A percentile compares a stretch with the other conserved stretches of the same genome.
These are phyloP conservation scores for Sporothrix sp. DNA, from an alignment of 2,329 filamentous ascomycete genomes.

Conservation along the genomic window DNA sequence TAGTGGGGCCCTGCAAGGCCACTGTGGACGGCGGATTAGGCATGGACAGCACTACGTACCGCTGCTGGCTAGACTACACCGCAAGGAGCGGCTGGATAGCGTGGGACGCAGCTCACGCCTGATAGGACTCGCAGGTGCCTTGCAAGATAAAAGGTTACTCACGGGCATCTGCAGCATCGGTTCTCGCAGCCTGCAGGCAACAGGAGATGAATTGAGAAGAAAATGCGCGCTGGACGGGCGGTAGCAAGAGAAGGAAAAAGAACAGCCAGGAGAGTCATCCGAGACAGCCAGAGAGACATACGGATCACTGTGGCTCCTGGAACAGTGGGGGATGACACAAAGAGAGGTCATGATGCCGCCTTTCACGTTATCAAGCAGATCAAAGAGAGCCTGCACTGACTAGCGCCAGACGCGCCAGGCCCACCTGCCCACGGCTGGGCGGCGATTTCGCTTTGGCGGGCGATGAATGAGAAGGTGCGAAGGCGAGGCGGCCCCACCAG, in stretches of 20 bases:
- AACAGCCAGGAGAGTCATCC: background rate
- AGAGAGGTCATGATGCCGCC: slow-evolving; percentile 1
- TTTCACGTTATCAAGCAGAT: slow-evolving; percentile 9
- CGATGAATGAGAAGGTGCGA: background rate
- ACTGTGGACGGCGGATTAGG: too few relatives aligned
- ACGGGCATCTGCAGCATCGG: too few relatives aligned
- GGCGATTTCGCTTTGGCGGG: background rate
- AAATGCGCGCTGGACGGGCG: too few relatives aligned
- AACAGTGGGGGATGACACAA: slow-evolving; percentile 6
- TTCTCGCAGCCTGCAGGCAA: too few relatives aligned
- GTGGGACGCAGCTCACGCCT: too few relatives aligned
- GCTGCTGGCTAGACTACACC: too few relatives aligned
- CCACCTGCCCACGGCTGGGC: background rate
- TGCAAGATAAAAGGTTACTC: too few relatives aligned
- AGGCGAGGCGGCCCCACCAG: background rate
- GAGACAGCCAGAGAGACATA: background rate
- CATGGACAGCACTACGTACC: too few relatives aligned
- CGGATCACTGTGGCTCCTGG: background rate
- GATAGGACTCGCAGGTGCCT: too few relatives aligned
- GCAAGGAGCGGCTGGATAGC: too few relatives aligned
- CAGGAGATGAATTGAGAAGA: too few relatives aligned
- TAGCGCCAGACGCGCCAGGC: background rate
- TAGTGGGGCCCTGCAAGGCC: background rate
- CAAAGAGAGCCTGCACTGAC: background rate
- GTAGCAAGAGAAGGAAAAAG: background rate